Evolutionary conservation across 2,329 filamentous ascomycete species (phyloP), one percentile per base, ranked within the genome.

Genomic region (Trichoderma asperellum): DNA sequence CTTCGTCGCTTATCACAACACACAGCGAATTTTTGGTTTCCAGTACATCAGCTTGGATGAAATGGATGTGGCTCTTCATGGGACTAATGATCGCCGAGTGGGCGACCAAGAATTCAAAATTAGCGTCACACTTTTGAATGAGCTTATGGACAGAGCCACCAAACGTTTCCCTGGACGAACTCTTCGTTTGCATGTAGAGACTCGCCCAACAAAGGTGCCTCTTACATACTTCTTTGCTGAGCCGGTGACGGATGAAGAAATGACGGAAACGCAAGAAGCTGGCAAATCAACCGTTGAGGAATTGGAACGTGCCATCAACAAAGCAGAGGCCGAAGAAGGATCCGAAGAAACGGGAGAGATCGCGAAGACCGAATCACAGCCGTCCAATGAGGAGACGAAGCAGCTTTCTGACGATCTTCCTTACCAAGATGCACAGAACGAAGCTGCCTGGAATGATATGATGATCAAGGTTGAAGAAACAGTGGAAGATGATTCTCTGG

Each of bases 1-100:
- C 61, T 99, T 98, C 76, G 92, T 98, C 27, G 96, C 96, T 2
- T 99, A 90, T 78, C 96, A 99, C 83, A 99, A 99, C 78, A 92
- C 94, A 2, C 87, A 94, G 79, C 91, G 94, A 68, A 97, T 99
- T 61, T 99, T 99, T 77, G 96, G 96, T 6, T 99, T 99, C 79
- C 96, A 99, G 79, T 99, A 99, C 77, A 87, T 99, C 70, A 90
- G 89, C 70, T 81, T 98, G 16, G 78, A 87, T 4, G 96, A 99
- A 76, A 94, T 99, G 91, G 96, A 99, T 77, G 77, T 85, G n/a
- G 87, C 93, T 0, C 80, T 99, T n/a, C 96, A 99, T 77, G 94
- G 93, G 27, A 91, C 93, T 62, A 75, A 78, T 0, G 84, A 94
- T 74, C 84, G 83, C 0, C 77, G 75, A 21, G 80, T 97, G 6